Percentiles rank a stretch among this genome's conserved stretches.
Conservation (phyloP, 2,329 filamentous ascomycete genomes). For the Chaetothyriales sp. region DNA sequence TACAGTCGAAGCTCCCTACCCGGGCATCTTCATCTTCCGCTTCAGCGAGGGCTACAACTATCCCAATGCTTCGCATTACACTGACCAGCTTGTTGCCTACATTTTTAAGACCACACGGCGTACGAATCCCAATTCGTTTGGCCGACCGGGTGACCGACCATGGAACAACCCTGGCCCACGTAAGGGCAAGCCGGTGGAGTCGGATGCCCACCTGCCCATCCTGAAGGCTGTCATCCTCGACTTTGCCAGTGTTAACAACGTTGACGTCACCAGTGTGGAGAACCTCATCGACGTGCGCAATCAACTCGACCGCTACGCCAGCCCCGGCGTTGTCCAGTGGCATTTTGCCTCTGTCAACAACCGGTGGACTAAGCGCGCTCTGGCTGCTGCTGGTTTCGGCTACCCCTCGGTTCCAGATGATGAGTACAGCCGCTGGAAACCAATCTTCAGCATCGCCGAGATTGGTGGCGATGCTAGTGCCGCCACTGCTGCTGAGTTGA, state of each 20-base stretch:
- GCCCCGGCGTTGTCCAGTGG: conserved; percentile 77
- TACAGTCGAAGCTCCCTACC: conserved; percentile 64
- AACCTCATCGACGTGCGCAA: conserved; percentile 88
- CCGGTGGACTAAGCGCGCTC: conserved; percentile 82
- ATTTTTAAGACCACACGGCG: conserved; percentile 59
- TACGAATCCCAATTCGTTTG: conserved; percentile 54
- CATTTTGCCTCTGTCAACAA: conserved; percentile 91
- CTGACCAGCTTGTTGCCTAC: conserved; percentile 58
- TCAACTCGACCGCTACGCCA: conserved; percentile 72
- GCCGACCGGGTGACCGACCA: conserved; percentile 58
- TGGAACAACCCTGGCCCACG: conserved; percentile 87
- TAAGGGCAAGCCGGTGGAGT: conserved; percentile 36
- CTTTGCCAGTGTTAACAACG: conserved; percentile 83
- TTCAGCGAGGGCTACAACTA: conserved; percentile 95
- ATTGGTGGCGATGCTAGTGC: conserved; percentile 58
- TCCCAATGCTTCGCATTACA: conserved; percentile 76
- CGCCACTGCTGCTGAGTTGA: conserved; percentile 50
- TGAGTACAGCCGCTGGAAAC: conserved; percentile 61
- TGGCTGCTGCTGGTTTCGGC: conserved; percentile 77
- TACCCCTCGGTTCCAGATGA: conserved; percentile 47
- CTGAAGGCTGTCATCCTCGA: conserved; percentile 86
- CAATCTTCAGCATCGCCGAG: conserved; percentile 89
- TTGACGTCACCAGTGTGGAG: conserved; percentile 85
- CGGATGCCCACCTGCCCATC: conserved; percentile 42
- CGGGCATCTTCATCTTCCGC: conserved; percentile 88